phyloP scores from a whole-genome alignment of 257 asterid genomes.

The Solanum neorickii region DNA sequence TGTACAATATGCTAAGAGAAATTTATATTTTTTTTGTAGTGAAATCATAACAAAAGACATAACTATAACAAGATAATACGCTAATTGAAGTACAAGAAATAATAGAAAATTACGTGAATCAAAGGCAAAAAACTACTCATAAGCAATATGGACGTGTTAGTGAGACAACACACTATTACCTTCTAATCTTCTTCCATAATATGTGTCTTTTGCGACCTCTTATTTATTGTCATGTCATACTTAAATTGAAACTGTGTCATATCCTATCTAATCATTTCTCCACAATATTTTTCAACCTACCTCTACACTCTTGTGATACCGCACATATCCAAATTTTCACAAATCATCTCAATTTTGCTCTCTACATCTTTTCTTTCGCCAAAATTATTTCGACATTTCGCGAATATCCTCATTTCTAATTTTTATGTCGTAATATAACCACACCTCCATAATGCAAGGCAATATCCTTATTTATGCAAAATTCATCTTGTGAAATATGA shows the following conservation, averaged over 20 bases:
- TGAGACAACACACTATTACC: not conserved
- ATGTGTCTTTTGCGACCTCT: rapidly evolving
- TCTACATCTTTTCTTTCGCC: rapidly evolving
- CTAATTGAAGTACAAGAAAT: no score
- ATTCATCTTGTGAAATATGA: not conserved
- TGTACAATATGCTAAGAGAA: no score
- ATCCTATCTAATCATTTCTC: not conserved
- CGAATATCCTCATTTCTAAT: not conserved
- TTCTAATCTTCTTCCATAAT: not conserved
- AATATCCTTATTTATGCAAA: not conserved
- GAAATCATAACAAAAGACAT: not conserved
- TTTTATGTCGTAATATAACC: not conserved
- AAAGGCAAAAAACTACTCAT: not conserved
- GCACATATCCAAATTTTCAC: not conserved
- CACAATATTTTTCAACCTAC: not conserved
- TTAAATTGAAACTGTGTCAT: not conserved
- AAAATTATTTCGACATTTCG: no score
- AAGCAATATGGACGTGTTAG: not conserved
- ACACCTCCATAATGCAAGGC: not conserved
- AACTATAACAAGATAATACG: not conserved
- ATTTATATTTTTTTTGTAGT: no score
- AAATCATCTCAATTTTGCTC: not conserved
- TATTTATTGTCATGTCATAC: rapidly evolving
- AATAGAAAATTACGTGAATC: not conserved
- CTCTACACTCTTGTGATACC: not conserved